Evolutionary conservation across 768 basidiomycete species (phyloP), one percentile per base, ranked within the genome.

Genomic region (Glaciozyma martinii): DNA sequence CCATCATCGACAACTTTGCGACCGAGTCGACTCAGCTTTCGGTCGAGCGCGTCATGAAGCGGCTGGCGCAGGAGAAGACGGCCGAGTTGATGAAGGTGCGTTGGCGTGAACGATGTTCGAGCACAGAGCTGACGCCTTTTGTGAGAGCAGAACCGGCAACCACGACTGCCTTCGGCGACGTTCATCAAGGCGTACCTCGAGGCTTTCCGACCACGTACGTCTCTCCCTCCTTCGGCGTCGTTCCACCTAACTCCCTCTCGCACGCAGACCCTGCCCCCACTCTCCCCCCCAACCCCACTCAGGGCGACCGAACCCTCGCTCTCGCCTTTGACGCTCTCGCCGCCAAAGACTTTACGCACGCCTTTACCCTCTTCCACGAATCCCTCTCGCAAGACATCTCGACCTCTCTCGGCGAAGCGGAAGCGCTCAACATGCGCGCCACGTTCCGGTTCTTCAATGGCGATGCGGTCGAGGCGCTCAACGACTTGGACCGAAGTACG

Each of bases 181-280:
- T 95, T 99, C 78, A 87, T 95, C 70, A 86, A 87, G 18, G 89
- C 94, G 1, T 99, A 98, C 80, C 91, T 98, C 75, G 87, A 90
- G 65, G 95, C 95, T 13, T 98, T 98, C 87, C 85, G 95, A 69
- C 80, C 86, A 62, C 86, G 90, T 89, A 71, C 71, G 87, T 80
- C 85, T 1, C 83, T 85, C 63, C 79, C 95, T 30, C 94, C 15
- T 89, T 90, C 18, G 82, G 83, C 69, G 62, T 89, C 0, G 94
- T 98, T 77, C 86, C 94, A 69, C 86, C 86, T 13, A 89, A 92
- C 1, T 98, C 97, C 79, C 90, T 97, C 75, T 98, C 97, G 86
- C 85, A 94, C 70, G 80, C 85, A 62, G 86, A 85, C 53, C 77
- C 86, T 10, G 80, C 82, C 50, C 91, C 88, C 18, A 72, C 77